A percentile compares a stretch with the other conserved stretches of the same genome.
Conservation (phyloP, 768 basidiomycete genomes). For the Mycena rebaudengoi region DNA sequence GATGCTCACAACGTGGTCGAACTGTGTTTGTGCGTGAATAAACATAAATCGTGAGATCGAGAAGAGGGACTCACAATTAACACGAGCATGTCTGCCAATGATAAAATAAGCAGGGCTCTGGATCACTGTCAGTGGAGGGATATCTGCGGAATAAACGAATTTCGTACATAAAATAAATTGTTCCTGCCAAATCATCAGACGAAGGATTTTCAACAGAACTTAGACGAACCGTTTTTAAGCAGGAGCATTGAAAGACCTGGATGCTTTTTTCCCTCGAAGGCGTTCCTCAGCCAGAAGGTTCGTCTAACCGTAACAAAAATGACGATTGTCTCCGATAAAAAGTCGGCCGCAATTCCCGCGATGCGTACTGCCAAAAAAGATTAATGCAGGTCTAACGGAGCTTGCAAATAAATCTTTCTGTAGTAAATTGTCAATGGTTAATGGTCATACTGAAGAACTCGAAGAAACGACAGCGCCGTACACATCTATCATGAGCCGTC, state of each 20-base stretch:
- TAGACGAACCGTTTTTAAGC: conserved; percentile 32
- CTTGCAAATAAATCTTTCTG: neutral
- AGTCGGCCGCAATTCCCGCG: conserved; percentile 37
- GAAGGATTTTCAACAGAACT: neutral
- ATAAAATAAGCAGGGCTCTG: conserved; percentile 39
- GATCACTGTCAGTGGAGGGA: neutral
- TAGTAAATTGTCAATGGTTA: neutral
- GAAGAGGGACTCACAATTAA: conserved; percentile 20
- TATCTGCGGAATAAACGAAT: neutral
- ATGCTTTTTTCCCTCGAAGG: conserved; percentile 27
- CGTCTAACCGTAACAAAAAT: conserved; percentile 37
- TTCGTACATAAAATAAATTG: conserved; percentile 38
- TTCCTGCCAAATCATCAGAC: conserved; percentile 19
- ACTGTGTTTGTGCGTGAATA: too few relatives aligned
- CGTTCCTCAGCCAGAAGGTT: conserved; percentile 29
- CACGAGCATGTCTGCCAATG: conserved; percentile 42
- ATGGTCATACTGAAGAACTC: neutral
- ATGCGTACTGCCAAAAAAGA: conserved; percentile 32
- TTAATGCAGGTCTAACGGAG: neutral
- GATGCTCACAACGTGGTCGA: conserved; percentile 34
- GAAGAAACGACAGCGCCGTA: neutral
- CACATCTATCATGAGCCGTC: conserved; percentile 22
- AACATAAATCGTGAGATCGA: neutral
- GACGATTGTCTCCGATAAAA: conserved; percentile 39
- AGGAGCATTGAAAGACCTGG: conserved; percentile 34